Evolutionary conservation across 2,329 filamentous ascomycete genomes (phyloP), one percentile per base, ranked within the genome.

Genomic region (Capronia coronata): DNA sequence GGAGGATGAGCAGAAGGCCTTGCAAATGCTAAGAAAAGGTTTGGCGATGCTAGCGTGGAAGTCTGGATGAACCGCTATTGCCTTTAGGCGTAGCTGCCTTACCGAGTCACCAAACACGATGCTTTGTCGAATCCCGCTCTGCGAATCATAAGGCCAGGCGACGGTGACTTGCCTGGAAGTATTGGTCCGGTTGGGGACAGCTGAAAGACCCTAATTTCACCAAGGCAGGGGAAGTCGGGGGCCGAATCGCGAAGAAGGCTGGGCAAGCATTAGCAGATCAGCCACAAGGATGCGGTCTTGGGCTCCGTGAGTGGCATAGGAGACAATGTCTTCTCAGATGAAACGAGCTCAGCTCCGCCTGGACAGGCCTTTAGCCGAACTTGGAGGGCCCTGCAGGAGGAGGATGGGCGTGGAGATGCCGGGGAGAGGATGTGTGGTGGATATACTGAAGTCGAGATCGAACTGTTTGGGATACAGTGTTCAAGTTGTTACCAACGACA

Each of bases 121-220:
- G 7, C 19, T 18, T 25, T 14, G n/a, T 22, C 8, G 29, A 5
- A 34, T 10, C 5, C 8, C 18, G 7, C 34, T 18, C 34, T 16
- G 30, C 47, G 27, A 50, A 50, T 48, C 25, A 47, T 7, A 22
- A 39, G 10, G 43, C 10, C 13, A 14, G 21, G n/a, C 16, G 34
- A 35, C 25, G 22, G 11, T 14, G 22, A 21, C 13, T n/a, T 22
- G 10, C 13, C 27, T 27, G 25, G 25, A 25, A 10, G 41, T 29
- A 49, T 51, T 55, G 48, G 48, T 39, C 43, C 45, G 48, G 19
- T 43, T 51, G 34, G 9, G 13, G 44, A 43, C 48, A 48, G 45
- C 47, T 48, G 44, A 46, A 46, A 48, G 42, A 32, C 22, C 39
- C 21, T 37, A 54, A 50, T 50, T 35, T 49, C 29, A 18, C 8